Base-by-base conservation (phyloP, 768 basidiomycete genomes). In the Mycena indigotica region DNA sequence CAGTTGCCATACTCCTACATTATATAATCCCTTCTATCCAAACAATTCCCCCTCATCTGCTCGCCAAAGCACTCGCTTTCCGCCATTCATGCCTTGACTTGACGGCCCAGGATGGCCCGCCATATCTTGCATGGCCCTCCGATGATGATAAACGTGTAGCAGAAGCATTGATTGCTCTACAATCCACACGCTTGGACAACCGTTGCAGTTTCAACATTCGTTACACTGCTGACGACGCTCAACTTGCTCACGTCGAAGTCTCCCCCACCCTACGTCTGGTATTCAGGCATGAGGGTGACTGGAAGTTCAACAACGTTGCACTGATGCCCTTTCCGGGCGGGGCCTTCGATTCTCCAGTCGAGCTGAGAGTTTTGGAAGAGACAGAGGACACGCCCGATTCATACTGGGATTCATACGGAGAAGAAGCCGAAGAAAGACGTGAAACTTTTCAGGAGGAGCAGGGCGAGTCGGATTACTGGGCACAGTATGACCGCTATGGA, bases 121-220 rank as follows among this genome's bases (percentile, higher is more conserved):
- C 81, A 3, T 91, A 91, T 68, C 76, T 91, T 44, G 81, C 80
- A 62, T 91, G 89, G 89, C 87, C 89, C 10, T 75, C 80, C 3
- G 30, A 63, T 63, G 66, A 68, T 60, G 58, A 52, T 58, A 63
- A 77, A 54, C 64, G 69, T 49, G 69, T 74, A 49, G 64, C 81
- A 51, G 69, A 74, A 52, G 74, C 84, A 26, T 74, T 87, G 35
- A 77, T 82, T 58, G 67, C 65, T n/a, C 63, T 76, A 38, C 66
- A 67, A 52, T 56, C 57, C 56, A 50, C 28, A 48, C 45, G 63
- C 57, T 19, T 57, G 65, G 66, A 65, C 25, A 56, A 65, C 28
- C 25, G 50, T 10, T 17, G 38, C 50, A 50, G 60, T 23, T 61
- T 62, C 28, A 39, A 51, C n/a, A 63, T 67, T n/a, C 58, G 60